A percentile compares a stretch with the other conserved stretches of the same genome.
Evolutionary conservation across 805 yeast genomes (phyloP).

Genomic region (Metschnikowia noctiluminum): DNA sequence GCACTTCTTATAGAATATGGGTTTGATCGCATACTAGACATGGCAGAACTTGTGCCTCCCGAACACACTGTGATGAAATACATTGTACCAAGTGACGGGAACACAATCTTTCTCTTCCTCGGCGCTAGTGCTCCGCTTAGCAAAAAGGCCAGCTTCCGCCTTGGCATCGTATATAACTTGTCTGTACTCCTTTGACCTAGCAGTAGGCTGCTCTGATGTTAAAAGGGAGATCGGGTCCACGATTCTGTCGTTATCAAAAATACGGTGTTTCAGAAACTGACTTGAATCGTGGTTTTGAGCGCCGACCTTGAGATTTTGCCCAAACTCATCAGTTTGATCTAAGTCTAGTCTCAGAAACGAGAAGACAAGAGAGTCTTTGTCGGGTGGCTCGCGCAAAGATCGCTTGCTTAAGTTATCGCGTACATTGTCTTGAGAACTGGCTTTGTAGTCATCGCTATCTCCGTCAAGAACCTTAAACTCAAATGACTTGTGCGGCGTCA

Average conservation of each 20-base stretch:
- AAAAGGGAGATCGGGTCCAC: neutral
- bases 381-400: neutral
- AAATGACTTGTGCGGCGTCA: neutral
- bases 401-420: neutral
- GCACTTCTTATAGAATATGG: neutral
- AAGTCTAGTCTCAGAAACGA: conserved; percentile 14
- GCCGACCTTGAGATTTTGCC: too few species aligned
- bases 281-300: neutral
- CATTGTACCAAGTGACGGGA: conserved; percentile 50
- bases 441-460: neutral
- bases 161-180: conserved; percentile 1
- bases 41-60: conserved; percentile 43
- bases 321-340: neutral
- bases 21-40: conserved; percentile 1
- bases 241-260: conserved; percentile 6
- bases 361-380: conserved; percentile 21
- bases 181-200: conserved; percentile 3
- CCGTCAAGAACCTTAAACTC: neutral
- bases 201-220: neutral
- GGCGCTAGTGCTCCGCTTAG: neutral
- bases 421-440: too few species aligned
- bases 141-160: neutral
- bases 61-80: conserved; percentile 48
- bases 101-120: conserved; percentile 34
- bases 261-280: conserved; percentile 4